Base-by-base conservation (phyloP, 2,329 filamentous ascomycete species). In the Pseudomassariella vexata region DNA sequence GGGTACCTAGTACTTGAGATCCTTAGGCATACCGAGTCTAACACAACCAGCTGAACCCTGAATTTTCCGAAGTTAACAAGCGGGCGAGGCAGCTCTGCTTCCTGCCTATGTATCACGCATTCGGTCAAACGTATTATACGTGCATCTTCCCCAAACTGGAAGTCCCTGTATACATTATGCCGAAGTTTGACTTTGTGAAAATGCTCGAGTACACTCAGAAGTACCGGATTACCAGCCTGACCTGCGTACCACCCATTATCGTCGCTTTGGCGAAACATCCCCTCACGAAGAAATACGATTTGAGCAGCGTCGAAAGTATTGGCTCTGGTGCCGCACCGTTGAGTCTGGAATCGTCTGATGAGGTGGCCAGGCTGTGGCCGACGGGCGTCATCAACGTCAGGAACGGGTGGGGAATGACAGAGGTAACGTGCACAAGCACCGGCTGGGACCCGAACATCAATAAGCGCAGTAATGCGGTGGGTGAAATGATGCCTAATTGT, bases 361-460 rank as follows among this genome's bases (percentile, higher is more conserved):
- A 81, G 42, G 70, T 77, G 8, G 69, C 82, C 50, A 67, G 61
- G 36, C 49, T 79, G 35, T 78, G 77, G 65, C 56, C 55, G 3
- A 33, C 41, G 17, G 47, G 49, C 4, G 45, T 52, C 2, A 34
- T 69, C 6, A 32, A 42, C 3, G 41, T 70, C 9, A 61, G 63
- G 50, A 85, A 90, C 56, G 86, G 85, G 4, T 94, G 85, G 82
- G 87, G 87, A 5, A 90, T 94, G 86, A 92, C 86, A 1, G 86
- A 92, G 53, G 61, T 73, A 3, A 92, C 85, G 1, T 90, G 85
- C 54, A 77, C 81, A 1, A 66, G 73, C 12, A 68, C 84, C 9
- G 68, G 68, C 6, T 88, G 79, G 70, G 67, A 83, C 40, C 73
- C 78, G 1, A 60, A 49, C 1, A 54, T 49, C 5, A 59, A 57